Percentiles rank a stretch among this genome's conserved stretches.
These are phyloP conservation scores for Trichoderma atrobrunneum DNA, from an alignment of 2,329 filamentous ascomycete species.

Conservation along the genomic window DNA sequence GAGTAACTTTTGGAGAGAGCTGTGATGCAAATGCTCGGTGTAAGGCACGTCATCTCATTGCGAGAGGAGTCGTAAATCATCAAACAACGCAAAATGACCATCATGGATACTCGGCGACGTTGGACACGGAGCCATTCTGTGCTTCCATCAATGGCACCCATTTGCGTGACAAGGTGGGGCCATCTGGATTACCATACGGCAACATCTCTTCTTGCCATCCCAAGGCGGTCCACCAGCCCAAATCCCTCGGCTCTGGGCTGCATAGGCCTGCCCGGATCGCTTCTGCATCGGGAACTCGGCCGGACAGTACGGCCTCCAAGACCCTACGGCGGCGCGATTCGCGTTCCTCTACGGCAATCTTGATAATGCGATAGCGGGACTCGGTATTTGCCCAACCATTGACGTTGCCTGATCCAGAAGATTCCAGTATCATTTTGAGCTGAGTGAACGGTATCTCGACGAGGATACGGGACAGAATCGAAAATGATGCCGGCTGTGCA, in stretches of 20 bases:
- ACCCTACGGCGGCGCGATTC: slow-evolving; percentile 53
- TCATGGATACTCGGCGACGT: slow-evolving; percentile 35
- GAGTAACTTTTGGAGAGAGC: slow-evolving; percentile 20
- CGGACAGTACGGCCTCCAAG: slow-evolving; percentile 42
- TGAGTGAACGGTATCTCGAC: slow-evolving; percentile 67
- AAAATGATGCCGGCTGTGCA: slow-evolving; percentile 38
- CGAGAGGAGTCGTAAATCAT: slow-evolving; percentile 23
- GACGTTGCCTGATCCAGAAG: slow-evolving; percentile 48
- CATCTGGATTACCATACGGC: slow-evolving; percentile 38
- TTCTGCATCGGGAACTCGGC: slow-evolving; percentile 35
- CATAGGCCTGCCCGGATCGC: slow-evolving; percentile 37
- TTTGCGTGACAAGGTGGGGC: slow-evolving; percentile 42
- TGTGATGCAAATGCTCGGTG: slow-evolving; percentile 24
- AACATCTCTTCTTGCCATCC: slow-evolving; percentile 49
- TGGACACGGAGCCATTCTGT: slow-evolving; percentile 26
- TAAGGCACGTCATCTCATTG: slow-evolving; percentile 22
- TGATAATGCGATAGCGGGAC: slow-evolving; percentile 48
- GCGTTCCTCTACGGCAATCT: slow-evolving; percentile 53
- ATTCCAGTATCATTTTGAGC: slow-evolving; percentile 64
- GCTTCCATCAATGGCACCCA: slow-evolving; percentile 41
- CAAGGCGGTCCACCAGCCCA: slow-evolving; percentile 45
- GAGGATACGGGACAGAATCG: slow-evolving; percentile 62
- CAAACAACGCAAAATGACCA: neutral
- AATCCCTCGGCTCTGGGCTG: slow-evolving; percentile 38
- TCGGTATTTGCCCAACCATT: slow-evolving; percentile 50